These are phyloP conservation scores for Mycosphaerella sp. DNA, from an alignment of 2,329 filamentous ascomycete genomes.

Conservation along the genomic window DNA sequence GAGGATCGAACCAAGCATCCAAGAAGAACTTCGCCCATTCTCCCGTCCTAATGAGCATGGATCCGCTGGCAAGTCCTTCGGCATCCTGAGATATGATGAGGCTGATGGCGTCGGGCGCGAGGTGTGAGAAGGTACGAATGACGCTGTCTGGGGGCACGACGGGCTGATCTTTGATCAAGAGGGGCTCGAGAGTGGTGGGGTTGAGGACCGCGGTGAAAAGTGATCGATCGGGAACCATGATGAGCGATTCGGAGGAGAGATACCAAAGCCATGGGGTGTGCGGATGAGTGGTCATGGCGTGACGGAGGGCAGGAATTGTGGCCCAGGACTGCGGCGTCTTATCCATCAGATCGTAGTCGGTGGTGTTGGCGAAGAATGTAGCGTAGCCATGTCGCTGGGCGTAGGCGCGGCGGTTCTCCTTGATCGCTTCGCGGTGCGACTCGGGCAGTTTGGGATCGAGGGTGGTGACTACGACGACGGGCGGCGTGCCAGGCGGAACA, in stretches of 20 bases:
- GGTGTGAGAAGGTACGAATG: slow-evolving; percentile 83
- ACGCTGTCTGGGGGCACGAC: slow-evolving; percentile 94
- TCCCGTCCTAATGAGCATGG: slow-evolving; percentile 72
- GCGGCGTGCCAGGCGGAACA: slow-evolving; percentile 42
- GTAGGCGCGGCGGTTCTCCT: slow-evolving; percentile 77
- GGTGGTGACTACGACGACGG: slow-evolving; percentile 75
- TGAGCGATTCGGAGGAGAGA: slow-evolving; percentile 74
- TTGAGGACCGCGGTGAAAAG: slow-evolving; percentile 67
- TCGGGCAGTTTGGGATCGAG: slow-evolving; percentile 63
- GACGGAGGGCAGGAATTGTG: slow-evolving; percentile 76
- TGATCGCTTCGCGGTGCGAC: slow-evolving; percentile 65
- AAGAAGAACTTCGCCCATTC: slow-evolving; percentile 91
- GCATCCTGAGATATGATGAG: slow-evolving; percentile 79
- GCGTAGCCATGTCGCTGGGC: slow-evolving; percentile 81
- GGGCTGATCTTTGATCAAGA: slow-evolving; percentile 79
- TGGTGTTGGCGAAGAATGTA: slow-evolving; percentile 71
- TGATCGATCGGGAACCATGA: slow-evolving; percentile 71
- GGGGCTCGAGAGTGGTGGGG: slow-evolving; percentile 57
- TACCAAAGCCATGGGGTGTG: slow-evolving; percentile 78
- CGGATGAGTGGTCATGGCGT: slow-evolving; percentile 76
- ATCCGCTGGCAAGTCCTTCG: slow-evolving; percentile 68
- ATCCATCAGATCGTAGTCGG: slow-evolving; percentile 64
- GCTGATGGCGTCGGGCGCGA: slow-evolving; percentile 71
- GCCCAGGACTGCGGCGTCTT: slow-evolving; percentile 60
- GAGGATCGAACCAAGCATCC: slow-evolving; percentile 91